These are phyloP conservation scores for Hanseniaspora meyeri DNA, from an alignment of 805 yeast species.

Conservation along the genomic window DNA sequence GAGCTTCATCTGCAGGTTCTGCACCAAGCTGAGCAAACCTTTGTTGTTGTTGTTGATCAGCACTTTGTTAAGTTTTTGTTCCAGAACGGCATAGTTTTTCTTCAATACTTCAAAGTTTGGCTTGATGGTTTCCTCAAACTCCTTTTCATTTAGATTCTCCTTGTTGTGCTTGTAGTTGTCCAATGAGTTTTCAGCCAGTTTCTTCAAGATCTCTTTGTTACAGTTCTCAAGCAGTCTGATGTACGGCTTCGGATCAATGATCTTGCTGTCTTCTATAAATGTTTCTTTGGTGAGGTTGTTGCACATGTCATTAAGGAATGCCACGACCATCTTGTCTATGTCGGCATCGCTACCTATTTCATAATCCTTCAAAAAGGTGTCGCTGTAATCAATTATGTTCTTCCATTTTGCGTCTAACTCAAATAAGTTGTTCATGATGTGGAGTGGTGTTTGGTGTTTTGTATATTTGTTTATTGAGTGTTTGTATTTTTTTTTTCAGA, in stretches of 20 bases:
- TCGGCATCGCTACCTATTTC: conserved; percentile 49
- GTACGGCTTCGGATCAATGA: conserved; percentile 82
- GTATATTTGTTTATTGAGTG: not conserved
- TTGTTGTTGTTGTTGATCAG: conserved; percentile 14
- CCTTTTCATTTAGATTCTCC: not conserved
- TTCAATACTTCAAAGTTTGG: conserved; percentile 36
- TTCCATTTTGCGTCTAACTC: conserved; percentile 55
- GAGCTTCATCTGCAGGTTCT: not conserved
- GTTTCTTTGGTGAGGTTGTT: conserved; percentile 1
- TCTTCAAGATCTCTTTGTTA: conserved; percentile 46
- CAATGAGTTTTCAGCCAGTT: conserved; percentile 29
- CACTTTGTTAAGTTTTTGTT: conserved; percentile 31
- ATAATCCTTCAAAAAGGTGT: conserved; percentile 63
- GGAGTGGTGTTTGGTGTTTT: not conserved
- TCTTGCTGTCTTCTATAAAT: conserved; percentile 9
- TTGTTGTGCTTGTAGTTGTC: not conserved
- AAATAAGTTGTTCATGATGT: conserved; percentile 35
- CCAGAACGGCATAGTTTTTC: conserved; percentile 39
- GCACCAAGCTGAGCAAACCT: conserved; percentile 1
- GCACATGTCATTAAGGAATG: conserved; percentile 9
- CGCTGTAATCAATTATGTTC: conserved; percentile 24
- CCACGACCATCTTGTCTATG: conserved; percentile 24
- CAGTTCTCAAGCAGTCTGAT: conserved; percentile 87
- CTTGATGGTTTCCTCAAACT: conserved; percentile 28
- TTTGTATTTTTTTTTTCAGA: not conserved